Percentiles rank a stretch among this genome's conserved stretches.
Evolutionary conservation across 176 grass and related monocot genomes (phyloP).

Genomic region (Ananas comosus): DNA sequence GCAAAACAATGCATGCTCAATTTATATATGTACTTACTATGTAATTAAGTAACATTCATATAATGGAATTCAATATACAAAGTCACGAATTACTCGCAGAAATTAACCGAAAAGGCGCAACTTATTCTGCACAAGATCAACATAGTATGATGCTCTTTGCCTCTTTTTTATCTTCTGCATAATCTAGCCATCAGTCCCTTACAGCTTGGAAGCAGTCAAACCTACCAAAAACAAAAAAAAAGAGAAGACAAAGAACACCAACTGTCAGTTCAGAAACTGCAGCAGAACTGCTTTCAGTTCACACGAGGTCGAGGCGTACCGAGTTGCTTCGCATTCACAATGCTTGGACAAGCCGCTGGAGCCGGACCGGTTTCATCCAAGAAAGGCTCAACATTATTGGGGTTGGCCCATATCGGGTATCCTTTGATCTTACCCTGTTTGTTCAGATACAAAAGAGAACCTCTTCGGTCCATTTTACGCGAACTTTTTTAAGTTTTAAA

Average conservation of each 20-base stretch:
- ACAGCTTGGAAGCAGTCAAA: constrained; percentile 57
- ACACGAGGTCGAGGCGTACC: constrained; percentile 26
- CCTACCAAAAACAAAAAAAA: constrained; percentile 26
- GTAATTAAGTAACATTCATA: too few relatives aligned
- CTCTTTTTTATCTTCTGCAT: neutral
- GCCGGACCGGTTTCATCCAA: constrained; percentile 46
- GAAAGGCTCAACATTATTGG: constrained; percentile 65
- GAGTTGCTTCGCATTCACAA: constrained; percentile 77
- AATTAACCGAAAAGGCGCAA: neutral
- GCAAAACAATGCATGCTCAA: too few relatives aligned
- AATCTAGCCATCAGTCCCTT: constrained; percentile 16
- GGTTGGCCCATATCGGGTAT: constrained; percentile 61
- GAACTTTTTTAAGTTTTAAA: too few relatives aligned
- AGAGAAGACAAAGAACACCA: neutral
- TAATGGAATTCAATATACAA: too few relatives aligned
- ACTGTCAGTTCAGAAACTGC: constrained; percentile 1
- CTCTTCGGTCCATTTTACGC: too few relatives aligned
- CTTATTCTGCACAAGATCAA: neutral
- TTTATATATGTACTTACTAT: too few relatives aligned
- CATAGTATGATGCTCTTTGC: constrained; percentile 10
- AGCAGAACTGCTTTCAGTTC: neutral
- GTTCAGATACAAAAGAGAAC: neutral
- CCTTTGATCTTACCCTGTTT: constrained; percentile 79
- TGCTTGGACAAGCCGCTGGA: constrained; percentile 69
- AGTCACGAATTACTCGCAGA: too few relatives aligned